A percentile compares a stretch with the other conserved stretches of the same genome.
phyloP scores from a whole-genome alignment of 139 green algal genomes.

The Chlorella vulgaris region DNA sequence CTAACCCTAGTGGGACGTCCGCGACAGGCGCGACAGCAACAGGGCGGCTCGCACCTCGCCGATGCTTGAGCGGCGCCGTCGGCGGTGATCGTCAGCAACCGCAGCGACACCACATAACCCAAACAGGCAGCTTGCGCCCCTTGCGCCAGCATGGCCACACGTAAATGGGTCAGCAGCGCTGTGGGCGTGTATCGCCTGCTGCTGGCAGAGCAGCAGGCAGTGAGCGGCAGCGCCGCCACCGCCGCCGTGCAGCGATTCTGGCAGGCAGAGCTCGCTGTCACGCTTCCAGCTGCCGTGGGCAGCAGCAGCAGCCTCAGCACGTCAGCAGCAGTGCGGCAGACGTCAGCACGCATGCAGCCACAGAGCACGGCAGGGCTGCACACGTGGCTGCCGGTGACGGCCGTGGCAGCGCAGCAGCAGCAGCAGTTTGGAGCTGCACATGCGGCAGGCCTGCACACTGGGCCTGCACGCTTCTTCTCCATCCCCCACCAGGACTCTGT shows the following conservation, averaged over 20 bases:
- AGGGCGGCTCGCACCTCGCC: too few species aligned
- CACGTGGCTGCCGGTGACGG: neutral
- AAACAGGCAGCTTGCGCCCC: too few species aligned
- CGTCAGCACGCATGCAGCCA: neutral
- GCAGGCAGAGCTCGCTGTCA: slow-evolving; percentile 2
- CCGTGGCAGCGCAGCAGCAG: neutral
- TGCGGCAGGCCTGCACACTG: neutral
- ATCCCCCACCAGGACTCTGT: slow-evolving; percentile 5
- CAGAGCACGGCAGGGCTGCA: neutral
- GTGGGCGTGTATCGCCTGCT: slow-evolving; percentile 19
- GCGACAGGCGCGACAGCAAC: too few species aligned
- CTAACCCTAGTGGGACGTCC: too few species aligned
- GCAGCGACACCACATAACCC: too few species aligned
- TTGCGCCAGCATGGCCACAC: slow-evolving; percentile 9
- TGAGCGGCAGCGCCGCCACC: neutral
- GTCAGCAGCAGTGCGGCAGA: neutral
- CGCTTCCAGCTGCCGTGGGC: neutral
- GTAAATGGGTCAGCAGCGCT: neutral
- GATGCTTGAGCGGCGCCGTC: too few species aligned
- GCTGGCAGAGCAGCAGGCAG: slow-evolving; percentile 3
- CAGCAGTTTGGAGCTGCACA: too few species aligned
- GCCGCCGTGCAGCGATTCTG: neutral
- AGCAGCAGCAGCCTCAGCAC: neutral
- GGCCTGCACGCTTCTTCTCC: neutral
- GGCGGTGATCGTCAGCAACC: too few species aligned